These are phyloP conservation scores for Alternaria sp. DNA, from an alignment of 2,329 filamentous ascomycete species.

Conservation along the genomic window DNA sequence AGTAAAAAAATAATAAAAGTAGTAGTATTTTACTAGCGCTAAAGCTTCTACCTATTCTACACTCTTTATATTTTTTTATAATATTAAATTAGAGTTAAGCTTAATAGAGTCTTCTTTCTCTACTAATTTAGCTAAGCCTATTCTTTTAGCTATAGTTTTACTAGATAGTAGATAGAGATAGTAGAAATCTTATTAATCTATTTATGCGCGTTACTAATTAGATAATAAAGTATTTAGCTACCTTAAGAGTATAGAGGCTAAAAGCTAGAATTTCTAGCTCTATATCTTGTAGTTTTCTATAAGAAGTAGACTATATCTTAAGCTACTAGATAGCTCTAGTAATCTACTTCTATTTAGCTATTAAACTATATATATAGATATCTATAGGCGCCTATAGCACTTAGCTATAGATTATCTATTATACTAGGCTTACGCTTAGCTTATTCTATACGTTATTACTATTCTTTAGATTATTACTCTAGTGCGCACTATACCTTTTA, in stretches of 20 bases:
- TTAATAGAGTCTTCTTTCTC: slow-evolving; percentile 18
- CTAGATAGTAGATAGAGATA: slow-evolving; percentile 26
- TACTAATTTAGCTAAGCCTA: slow-evolving; percentile 22
- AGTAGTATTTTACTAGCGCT: slow-evolving; percentile 51
- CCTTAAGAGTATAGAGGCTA: slow-evolving; percentile 38
- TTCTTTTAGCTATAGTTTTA: slow-evolving; percentile 22
- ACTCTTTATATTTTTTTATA: slow-evolving; percentile 43
- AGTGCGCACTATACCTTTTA: too few species aligned
- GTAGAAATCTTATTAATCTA: slow-evolving; percentile 20
- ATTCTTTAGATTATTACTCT: too few species aligned
- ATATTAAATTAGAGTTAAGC: slow-evolving; percentile 54
- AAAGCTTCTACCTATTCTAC: slow-evolving; percentile 49
- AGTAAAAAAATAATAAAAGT: slow-evolving; percentile 38
- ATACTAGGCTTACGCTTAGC: too few species aligned
- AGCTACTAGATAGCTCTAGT: too few species aligned
- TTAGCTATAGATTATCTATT: too few species aligned
- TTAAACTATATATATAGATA: too few species aligned
- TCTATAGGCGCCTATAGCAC: too few species aligned
- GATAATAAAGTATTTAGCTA: slow-evolving; percentile 49
- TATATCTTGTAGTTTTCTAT: too few species aligned
- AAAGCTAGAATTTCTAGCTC: too few species aligned
- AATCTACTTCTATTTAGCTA: too few species aligned
- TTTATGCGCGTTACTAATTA: slow-evolving; percentile 22
- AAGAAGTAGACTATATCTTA: too few species aligned
- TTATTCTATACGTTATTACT: too few species aligned